phyloP scores from a whole-genome alignment of 257 asterid species.

The Solanum lignicaule region DNA sequence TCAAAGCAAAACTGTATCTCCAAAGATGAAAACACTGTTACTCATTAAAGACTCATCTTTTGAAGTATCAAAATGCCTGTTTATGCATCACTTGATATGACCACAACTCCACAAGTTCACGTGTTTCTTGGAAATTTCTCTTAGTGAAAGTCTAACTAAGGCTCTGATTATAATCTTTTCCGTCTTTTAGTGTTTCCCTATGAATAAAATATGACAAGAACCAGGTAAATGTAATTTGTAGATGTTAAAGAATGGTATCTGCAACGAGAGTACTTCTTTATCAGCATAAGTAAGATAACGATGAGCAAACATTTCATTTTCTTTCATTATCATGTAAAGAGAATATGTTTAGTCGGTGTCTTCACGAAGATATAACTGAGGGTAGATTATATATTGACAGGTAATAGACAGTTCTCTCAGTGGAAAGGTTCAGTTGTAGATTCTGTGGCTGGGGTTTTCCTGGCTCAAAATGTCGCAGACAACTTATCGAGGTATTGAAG shows the following conservation, averaged over 20 bases:
- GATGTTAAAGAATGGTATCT: not conserved
- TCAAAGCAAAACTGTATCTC: not conserved
- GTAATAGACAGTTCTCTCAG: conserved; percentile 58
- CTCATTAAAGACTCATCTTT: not conserved
- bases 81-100: not conserved
- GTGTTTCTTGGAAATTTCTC: not conserved
- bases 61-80: not conserved
- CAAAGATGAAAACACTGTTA: not conserved
- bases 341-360: not conserved
- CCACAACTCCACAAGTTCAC: not conserved
- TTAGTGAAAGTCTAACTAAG: not conserved
- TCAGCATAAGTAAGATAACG: not conserved
- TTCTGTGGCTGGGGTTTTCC: conserved; percentile 67
- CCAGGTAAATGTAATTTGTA: not conserved
- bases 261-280: not conserved
- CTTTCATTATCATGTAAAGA: not conserved
- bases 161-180: not conserved
- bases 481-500: conserved; percentile 51
- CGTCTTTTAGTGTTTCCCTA: not conserved
- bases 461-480: conserved; percentile 71
- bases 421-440: conserved; percentile 85
- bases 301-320: not conserved
- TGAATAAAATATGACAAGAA: not conserved
- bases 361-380: not conserved
- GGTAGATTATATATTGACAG: conserved; percentile 16